Evolutionary conservation across 306 rosid genomes (phyloP).

Genomic region (Cucumis sativus): DNA sequence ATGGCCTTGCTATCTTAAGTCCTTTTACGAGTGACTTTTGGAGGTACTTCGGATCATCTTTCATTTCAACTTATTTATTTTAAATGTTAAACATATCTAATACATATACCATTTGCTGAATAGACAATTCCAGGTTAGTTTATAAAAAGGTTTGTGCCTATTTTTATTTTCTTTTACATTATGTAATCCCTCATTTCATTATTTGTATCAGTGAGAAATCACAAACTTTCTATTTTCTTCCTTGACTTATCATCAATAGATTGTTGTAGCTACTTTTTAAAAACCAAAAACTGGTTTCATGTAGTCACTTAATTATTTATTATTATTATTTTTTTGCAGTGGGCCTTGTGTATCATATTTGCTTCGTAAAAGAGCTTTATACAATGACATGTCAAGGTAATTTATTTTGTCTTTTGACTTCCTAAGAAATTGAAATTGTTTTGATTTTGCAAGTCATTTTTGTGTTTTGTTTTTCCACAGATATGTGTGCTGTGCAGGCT

Average conservation of each 20-base stretch:
- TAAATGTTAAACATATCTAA: neutral
- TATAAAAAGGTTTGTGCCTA: neutral
- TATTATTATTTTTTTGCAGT: conserved; percentile 21
- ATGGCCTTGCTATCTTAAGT: neutral
- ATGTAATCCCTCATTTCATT: neutral
- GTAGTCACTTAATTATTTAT: neutral
- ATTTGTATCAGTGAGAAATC: neutral
- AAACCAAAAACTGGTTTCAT: neutral
- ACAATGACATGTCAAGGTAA: conserved; percentile 85
- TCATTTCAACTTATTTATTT: neutral
- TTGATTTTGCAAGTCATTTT: conserved; percentile 1
- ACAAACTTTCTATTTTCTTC: neutral
- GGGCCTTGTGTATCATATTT: conserved; percentile 80
- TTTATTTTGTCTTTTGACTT: neutral
- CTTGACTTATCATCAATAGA: neutral
- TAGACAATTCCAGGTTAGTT: neutral
- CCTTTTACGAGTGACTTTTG: neutral
- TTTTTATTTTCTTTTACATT: neutral
- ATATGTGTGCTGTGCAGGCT: conserved; percentile 87
- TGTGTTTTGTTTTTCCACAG: conserved; percentile 26
- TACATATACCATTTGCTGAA: neutral
- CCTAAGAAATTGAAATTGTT: neutral
- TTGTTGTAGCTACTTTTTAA: neutral
- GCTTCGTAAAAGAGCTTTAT: conserved; percentile 81
- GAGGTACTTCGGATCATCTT: neutral